Conservation (phyloP, 2,329 filamentous ascomycete genomes). For the Colletotrichum orchidophilum region DNA sequence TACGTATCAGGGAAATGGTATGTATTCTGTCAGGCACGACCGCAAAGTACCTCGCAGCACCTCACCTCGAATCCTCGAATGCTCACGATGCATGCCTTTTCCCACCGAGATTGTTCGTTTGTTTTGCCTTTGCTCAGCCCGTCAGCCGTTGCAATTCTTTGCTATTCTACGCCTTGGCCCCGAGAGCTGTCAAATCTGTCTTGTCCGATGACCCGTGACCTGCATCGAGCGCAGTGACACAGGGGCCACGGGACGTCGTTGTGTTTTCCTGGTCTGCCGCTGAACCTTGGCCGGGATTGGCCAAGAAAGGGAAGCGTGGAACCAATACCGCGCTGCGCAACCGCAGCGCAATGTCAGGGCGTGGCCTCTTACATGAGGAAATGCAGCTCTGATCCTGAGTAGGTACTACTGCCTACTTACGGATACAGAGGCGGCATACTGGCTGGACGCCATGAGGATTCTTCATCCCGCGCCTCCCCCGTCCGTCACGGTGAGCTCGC, state of each 20-base stretch:
- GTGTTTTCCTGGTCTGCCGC: not conserved
- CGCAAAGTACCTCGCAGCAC: not conserved
- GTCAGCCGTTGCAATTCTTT: not conserved
- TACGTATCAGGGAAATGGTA: not conserved
- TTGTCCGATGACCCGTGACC: slow-evolving; percentile 16
- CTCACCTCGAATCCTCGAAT: not conserved
- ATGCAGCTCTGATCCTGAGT: not conserved
- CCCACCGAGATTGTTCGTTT: not conserved
- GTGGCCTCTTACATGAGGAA: slow-evolving; percentile 16
- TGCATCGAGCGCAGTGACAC: slow-evolving; percentile 4
- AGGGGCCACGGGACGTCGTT: slow-evolving; percentile 14
- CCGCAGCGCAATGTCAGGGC: slow-evolving; percentile 10
- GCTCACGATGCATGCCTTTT: not conserved
- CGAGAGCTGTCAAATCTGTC: slow-evolving; percentile 19
- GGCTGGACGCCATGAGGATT: slow-evolving; percentile 4
- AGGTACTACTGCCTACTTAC: not conserved
- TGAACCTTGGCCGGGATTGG: slow-evolving; percentile 7
- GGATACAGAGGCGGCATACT: not conserved
- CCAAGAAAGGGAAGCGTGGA: slow-evolving; percentile 11
- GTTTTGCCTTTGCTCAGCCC: not conserved
- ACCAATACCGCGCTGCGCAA: slow-evolving; percentile 7
- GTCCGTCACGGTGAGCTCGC: not conserved
- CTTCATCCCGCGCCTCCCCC: slow-evolving; percentile 15
- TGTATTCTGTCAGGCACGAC: too few species aligned
- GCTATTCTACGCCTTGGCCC: slow-evolving; percentile 5